These are phyloP conservation scores for Plasmodium reichenowi DNA, from an alignment of 169 alveolate species.

Conservation along the genomic window DNA sequence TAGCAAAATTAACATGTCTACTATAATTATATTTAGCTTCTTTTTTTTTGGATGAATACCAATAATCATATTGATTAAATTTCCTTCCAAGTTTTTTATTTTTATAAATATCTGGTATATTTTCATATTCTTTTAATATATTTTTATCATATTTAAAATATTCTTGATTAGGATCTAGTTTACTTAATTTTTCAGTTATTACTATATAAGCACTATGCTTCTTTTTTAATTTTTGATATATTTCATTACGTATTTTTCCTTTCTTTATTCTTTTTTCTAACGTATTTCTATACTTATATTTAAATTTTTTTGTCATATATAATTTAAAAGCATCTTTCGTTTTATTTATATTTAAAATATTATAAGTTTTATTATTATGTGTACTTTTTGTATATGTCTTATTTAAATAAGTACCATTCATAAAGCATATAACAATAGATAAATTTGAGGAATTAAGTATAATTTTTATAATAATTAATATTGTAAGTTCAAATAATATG, in stretches of 20 bases:
- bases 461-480: no score
- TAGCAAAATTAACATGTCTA: constrained; percentile 74
- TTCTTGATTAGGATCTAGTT: constrained; percentile 69
- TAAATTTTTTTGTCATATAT: constrained; percentile 70
- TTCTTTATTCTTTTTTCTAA: constrained; percentile 64
- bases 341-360: constrained; percentile 17
- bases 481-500: no score
- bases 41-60: constrained; percentile 73
- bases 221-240: constrained; percentile 74
- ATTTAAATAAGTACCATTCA: no score
- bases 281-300: constrained; percentile 57
- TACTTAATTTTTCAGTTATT: constrained; percentile 74
- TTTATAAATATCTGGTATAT: constrained; percentile 67
- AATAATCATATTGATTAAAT: constrained; percentile 65
- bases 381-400: background rate
- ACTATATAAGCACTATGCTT: constrained; percentile 74
- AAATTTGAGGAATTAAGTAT: no score
- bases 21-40: constrained; percentile 71
- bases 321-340: constrained; percentile 25
- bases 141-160: constrained; percentile 76
- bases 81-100: constrained; percentile 62
- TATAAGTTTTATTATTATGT: background rate
- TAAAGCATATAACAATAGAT: no score
- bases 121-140: constrained; percentile 75
- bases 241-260: constrained; percentile 58